A percentile compares a stretch with the other conserved stretches of the same genome.
Evolutionary conservation across 1,284 basidiomycete species (phyloP).

Genomic region (Erythrobasidium hasegawianum): DNA sequence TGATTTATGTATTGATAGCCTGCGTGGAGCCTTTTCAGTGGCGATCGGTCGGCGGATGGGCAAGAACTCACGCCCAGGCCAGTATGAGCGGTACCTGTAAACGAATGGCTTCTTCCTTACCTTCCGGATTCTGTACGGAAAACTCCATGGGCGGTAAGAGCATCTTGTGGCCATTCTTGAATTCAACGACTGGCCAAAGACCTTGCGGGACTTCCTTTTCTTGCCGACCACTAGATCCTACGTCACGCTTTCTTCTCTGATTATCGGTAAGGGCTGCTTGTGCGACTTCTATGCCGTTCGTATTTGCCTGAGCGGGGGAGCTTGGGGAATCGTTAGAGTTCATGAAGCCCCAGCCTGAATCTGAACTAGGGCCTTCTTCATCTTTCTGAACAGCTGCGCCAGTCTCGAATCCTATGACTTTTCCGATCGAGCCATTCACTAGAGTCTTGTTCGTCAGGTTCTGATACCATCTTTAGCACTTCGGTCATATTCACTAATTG

Average conservation of each 20-base stretch:
- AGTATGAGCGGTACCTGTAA: slow-evolving; percentile 72
- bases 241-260: slow-evolving; percentile 3
- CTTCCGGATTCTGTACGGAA: slow-evolving; percentile 10
- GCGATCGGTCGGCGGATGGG: not conserved
- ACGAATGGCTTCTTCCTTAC: slow-evolving; percentile 10
- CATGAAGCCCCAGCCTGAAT: not conserved
- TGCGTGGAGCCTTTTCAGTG: not conserved
- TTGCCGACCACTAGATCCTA: not conserved
- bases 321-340: not conserved
- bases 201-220: not conserved
- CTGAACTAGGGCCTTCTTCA: not conserved
- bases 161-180: slow-evolving; percentile 11
- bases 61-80: slow-evolving; percentile 64
- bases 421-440: slow-evolving; percentile 81
- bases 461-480: not conserved
- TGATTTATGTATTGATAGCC: slow-evolving; percentile 85
- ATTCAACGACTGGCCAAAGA: slow-evolving; percentile 27
- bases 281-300: slow-evolving; percentile 5
- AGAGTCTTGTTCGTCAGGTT: slow-evolving; percentile 54
- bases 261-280: slow-evolving; percentile 11
- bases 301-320: not conserved
- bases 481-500: too few species aligned
- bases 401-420: slow-evolving; percentile 57
- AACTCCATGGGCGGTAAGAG: slow-evolving; percentile 33
- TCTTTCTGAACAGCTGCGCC: slow-evolving; percentile 1